Evolutionary conservation across 2,329 filamentous ascomycete genomes (phyloP).

Genomic region (Exophiala aquamarina): DNA sequence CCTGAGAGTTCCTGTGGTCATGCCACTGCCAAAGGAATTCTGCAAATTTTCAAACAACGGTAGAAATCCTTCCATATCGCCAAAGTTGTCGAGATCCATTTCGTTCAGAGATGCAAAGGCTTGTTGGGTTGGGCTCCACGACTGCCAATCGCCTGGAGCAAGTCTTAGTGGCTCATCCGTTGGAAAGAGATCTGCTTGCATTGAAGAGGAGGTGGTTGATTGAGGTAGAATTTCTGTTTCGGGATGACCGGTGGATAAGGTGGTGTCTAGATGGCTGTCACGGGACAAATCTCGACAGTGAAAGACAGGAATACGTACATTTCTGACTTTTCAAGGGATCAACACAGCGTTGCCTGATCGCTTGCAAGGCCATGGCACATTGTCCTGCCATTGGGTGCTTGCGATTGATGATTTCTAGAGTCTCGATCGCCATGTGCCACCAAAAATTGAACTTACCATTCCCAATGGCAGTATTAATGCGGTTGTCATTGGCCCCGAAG

Average conservation of each 20-base stretch:
- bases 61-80: not conserved
- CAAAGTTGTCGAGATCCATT: slow-evolving; percentile 1
- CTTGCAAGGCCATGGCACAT: slow-evolving; percentile 2
- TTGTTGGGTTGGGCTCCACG: no score
- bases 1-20: not conserved
- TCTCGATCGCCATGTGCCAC: not conserved
- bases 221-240: no score
- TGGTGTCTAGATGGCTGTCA: no score
- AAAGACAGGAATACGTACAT: not conserved
- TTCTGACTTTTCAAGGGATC: not conserved
- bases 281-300: not conserved
- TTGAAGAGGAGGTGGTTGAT: no score
- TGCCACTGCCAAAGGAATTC: slow-evolving; percentile 2
- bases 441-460: no score
- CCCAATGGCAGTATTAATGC: no score
- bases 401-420: slow-evolving; percentile 2
- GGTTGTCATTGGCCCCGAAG: not conserved
- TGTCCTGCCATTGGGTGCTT: slow-evolving; percentile 2
- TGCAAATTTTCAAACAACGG: slow-evolving; percentile 4
- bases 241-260: no score
- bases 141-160: no score
- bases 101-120: slow-evolving; percentile 1
- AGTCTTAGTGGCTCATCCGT: no score
- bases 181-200: no score
- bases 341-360: not conserved